Evolutionary conservation across 2,329 filamentous ascomycete species (phyloP).

Genomic region (Verticillium dahliae): DNA sequence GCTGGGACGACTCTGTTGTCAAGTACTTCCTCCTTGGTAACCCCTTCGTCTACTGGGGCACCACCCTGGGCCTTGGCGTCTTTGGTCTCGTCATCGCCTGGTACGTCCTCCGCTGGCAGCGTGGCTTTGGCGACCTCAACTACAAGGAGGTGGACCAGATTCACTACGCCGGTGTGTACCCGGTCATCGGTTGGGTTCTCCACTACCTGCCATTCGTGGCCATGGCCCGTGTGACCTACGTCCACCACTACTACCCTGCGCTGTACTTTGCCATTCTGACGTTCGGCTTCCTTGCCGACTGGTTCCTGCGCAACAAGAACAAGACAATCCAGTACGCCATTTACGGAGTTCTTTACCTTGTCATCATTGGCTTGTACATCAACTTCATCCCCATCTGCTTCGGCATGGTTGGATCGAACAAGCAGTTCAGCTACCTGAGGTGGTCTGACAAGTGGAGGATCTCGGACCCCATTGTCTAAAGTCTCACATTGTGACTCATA

Average conservation of each 20-base stretch:
- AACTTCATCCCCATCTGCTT: constrained; percentile 92
- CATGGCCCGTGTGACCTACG: constrained; percentile 98
- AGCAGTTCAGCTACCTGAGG: constrained; percentile 84
- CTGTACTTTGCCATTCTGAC: constrained; percentile 94
- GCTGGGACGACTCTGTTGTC: constrained; percentile 90
- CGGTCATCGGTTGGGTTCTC: constrained; percentile 86
- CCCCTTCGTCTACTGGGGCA: constrained; percentile 92
- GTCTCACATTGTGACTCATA: constrained; percentile 5
- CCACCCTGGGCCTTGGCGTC: constrained; percentile 69
- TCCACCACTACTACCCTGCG: constrained; percentile 98
- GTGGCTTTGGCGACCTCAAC: constrained; percentile 80
- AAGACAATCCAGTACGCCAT: constrained; percentile 57
- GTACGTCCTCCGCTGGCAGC: constrained; percentile 94
- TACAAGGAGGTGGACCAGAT: constrained; percentile 82
- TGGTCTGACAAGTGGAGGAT: constrained; percentile 90
- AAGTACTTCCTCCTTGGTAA: constrained; percentile 99
- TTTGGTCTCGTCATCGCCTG: constrained; percentile 69
- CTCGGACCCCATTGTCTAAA: constrained; percentile 42
- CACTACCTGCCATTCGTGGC: constrained; percentile 94
- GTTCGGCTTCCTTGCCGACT: constrained; percentile 84
- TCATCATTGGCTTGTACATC: constrained; percentile 76
- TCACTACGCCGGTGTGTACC: constrained; percentile 89
- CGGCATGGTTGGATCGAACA: constrained; percentile 83
- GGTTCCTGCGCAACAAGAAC: constrained; percentile 63
- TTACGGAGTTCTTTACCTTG: constrained; percentile 69